Evolutionary conservation across 208 protist species (phyloP), one percentile per base, ranked within the genome.

Genomic region (Acanthamoeba healyi): DNA sequence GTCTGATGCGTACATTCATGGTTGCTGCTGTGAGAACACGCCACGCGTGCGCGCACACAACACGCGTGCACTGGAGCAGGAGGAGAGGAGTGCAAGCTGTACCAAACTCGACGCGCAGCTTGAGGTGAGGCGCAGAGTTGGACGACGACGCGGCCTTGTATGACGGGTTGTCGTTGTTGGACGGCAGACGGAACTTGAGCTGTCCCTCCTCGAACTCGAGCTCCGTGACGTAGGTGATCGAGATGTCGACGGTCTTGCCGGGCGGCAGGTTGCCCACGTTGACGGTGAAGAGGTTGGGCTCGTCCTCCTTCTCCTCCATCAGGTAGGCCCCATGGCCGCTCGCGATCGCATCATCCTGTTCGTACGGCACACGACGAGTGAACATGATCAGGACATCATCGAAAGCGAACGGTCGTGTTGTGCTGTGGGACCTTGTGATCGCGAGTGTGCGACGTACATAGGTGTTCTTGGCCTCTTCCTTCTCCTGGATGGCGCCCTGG

Each of bases 401-500:
- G n/a, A n/a, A n/a, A n/a, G n/a, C n/a, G n/a, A n/a, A n/a, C n/a
- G n/a, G n/a, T n/a, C n/a, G n/a, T n/a, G n/a, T n/a, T n/a, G n/a
- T n/a, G n/a, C n/a, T n/a, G n/a, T n/a, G n/a, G n/a, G n/a, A n/a
- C n/a, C n/a, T n/a, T n/a, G n/a, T n/a, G n/a, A n/a, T n/a, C n/a
- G n/a, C n/a, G n/a, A n/a, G n/a, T n/a, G n/a, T n/a, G n/a, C n/a
- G 42, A 1, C 29, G 26, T 90, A 90, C 82, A 74, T 97, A 97
- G 46, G 94, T 94, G 24, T 77, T 17, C 19, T 94, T 94, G 17
- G 96, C 96, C 70, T 96, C 61, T 54, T 97, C 96, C 79, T 94
- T 97, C 97, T 63, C 96, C 94, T 84, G 95, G 95, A 26, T 96
- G 94, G 9, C 94, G 79, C 95, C 97, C 40, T 96, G 81, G 1